These are phyloP conservation scores for Acacia concinna DNA, from an alignment of 331 rosid species.

Conservation along the genomic window DNA sequence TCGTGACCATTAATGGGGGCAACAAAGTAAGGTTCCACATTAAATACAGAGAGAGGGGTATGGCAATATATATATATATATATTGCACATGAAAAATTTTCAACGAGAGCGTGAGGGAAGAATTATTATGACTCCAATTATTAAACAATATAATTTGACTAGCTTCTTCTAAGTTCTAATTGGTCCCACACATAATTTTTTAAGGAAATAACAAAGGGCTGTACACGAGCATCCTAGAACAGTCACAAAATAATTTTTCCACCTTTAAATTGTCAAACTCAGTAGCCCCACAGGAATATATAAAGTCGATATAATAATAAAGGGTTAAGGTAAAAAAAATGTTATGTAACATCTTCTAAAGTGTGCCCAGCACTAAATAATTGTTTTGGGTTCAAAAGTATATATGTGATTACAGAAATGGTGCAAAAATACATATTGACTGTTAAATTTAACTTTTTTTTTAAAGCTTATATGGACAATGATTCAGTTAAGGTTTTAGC, in stretches of 20 bases:
- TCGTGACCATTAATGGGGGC: constrained; percentile 40
- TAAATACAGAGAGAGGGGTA: constrained; percentile 30
- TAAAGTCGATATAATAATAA: no score
- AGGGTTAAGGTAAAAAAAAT: no score
- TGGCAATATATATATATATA: constrained; percentile 15
- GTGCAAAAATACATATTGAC: no score
- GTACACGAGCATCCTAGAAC: constrained; percentile 40
- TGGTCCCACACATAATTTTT: constrained; percentile 34
- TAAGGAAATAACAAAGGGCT: constrained; percentile 9
- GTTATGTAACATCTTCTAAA: no score
- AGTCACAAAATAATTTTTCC: neutral
- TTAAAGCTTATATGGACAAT: no score
- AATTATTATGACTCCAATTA: constrained; percentile 38
- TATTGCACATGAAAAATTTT: constrained; percentile 47
- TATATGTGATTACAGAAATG: no score
- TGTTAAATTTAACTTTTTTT: no score
- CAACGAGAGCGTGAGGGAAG: constrained; percentile 35
- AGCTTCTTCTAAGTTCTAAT: constrained; percentile 22
- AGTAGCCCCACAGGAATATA: neutral
- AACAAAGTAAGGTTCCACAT: constrained; percentile 27
- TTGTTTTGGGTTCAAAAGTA: no score
- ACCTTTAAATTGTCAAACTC: neutral
- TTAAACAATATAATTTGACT: constrained; percentile 27
- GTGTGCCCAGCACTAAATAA: no score
- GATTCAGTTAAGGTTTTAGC: no score